A percentile compares a stretch with the other conserved stretches of the same genome.
Evolutionary conservation across 345 rosid species (phyloP).

Genomic region (Euphorbia peplus): DNA sequence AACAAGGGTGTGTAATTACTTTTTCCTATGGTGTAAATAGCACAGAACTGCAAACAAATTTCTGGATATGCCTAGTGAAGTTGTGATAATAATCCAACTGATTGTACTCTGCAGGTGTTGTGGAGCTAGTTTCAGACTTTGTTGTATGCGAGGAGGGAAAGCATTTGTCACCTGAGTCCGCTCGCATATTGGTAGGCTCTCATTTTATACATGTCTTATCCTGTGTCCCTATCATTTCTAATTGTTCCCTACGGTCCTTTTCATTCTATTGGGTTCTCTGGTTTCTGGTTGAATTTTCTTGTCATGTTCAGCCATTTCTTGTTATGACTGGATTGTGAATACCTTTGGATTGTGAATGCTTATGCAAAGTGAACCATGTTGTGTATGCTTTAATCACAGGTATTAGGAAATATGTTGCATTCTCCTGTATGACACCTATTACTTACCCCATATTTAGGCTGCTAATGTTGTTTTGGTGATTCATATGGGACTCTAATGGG

Average conservation of each 20-base stretch:
- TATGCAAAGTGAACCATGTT: not conserved
- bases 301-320: not conserved
- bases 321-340: not conserved
- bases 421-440: not conserved
- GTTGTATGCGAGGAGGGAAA: conserved; percentile 94
- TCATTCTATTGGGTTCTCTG: not conserved
- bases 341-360: not conserved
- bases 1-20: conserved; percentile 57
- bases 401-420: not conserved
- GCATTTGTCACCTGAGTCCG: conserved; percentile 82
- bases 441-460: too few relatives aligned
- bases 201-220: not conserved
- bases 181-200: conserved; percentile 73
- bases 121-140: conserved; percentile 81
- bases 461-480: not conserved
- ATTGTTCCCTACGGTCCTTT: not conserved
- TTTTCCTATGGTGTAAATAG: not conserved
- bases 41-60: not conserved
- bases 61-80: not conserved
- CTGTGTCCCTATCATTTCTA: not conserved
- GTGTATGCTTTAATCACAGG: not conserved
- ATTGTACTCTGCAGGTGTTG: conserved; percentile 52
- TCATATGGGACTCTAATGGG: not conserved
- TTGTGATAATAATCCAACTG: not conserved
- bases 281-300: not conserved